These are phyloP conservation scores for Pseudevernia furfuracea DNA, from an alignment of 495 filamentous ascomycete genomes.

Conservation along the genomic window DNA sequence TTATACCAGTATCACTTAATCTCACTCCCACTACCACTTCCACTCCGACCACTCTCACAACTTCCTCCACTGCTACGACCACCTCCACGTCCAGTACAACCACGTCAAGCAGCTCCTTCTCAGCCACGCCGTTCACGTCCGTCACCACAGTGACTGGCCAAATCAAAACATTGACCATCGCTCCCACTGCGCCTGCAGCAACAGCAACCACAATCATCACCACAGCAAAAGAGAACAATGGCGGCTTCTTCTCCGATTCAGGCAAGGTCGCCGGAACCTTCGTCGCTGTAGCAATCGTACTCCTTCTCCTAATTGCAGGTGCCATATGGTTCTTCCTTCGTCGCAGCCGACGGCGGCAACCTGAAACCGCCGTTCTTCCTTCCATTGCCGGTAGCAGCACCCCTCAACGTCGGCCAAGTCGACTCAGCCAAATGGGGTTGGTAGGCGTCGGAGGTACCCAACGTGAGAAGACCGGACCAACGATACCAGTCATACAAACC, in stretches of 20 bases:
- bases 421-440: slow-evolving; percentile 43
- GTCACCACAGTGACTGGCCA: slow-evolving; percentile 43
- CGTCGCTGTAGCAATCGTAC: slow-evolving; percentile 38
- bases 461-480: slow-evolving; percentile 27
- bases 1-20: slow-evolving; percentile 15
- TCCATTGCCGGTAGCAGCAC: slow-evolving; percentile 29
- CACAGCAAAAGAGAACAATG: slow-evolving; percentile 30
- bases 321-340: slow-evolving; percentile 40
- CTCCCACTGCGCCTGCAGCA: slow-evolving; percentile 32
- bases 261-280: slow-evolving; percentile 46
- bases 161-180: slow-evolving; percentile 46
- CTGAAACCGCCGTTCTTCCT: slow-evolving; percentile 23
- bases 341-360: slow-evolving; percentile 32
- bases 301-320: slow-evolving; percentile 30
- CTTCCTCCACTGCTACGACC: slow-evolving; percentile 23
- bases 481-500: slow-evolving; percentile 27
- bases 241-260: slow-evolving; percentile 35
- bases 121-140: slow-evolving; percentile 39
- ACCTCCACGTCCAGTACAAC: slow-evolving; percentile 22
- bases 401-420: slow-evolving; percentile 37
- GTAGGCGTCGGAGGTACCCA: slow-evolving; percentile 21
- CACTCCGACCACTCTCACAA: slow-evolving; percentile 26
- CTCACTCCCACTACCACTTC: slow-evolving; percentile 16
- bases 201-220: slow-evolving; percentile 24
- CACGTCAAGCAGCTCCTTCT: slow-evolving; percentile 27